Percentiles rank a stretch among this genome's conserved stretches.
Evolutionary conservation across 164 flowering plant species (phyloP).

Genomic region (Magnolia officinalis): DNA sequence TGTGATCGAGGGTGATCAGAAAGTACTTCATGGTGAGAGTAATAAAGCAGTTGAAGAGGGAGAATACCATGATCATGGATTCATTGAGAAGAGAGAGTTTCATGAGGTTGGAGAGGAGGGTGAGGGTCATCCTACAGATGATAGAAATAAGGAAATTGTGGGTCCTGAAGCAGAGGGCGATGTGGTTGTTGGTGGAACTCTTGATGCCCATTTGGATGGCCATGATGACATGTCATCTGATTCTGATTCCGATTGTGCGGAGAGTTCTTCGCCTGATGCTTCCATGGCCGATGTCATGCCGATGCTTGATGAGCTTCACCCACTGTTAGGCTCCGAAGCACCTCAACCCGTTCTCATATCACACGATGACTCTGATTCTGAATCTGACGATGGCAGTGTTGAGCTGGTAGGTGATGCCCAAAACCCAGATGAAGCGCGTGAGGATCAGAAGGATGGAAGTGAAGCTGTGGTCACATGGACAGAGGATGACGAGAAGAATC

Average conservation of each 20-base stretch:
- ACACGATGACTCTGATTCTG: conserved; percentile 30
- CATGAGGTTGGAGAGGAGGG: conserved; percentile 1
- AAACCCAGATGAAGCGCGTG: conserved; percentile 38
- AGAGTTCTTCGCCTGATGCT: conserved; percentile 91
- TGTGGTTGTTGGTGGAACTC: background rate
- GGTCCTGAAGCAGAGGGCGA: background rate
- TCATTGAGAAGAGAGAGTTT: conserved; percentile 20
- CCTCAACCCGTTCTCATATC: conserved; percentile 38
- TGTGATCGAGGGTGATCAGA: conserved; percentile 20
- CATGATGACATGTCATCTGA: conserved; percentile 31
- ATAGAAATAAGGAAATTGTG: background rate
- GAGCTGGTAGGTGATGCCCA: conserved; percentile 48
- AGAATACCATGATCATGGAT: conserved; percentile 19
- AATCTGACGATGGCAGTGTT: conserved; percentile 29
- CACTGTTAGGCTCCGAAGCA: conserved; percentile 58
- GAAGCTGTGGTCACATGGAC: conserved; percentile 77
- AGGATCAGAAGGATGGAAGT: conserved; percentile 38
- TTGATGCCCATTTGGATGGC: background rate
- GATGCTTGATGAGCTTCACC: conserved; percentile 93
- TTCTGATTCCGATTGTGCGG: conserved; percentile 64
- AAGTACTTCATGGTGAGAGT: conserved; percentile 28
- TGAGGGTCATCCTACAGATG: background rate
- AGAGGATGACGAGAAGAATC: conserved; percentile 85
- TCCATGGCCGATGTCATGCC: conserved; percentile 91
- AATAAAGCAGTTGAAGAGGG: conserved; percentile 14